Conservation (phyloP, 192 early-diverging fungal genomes). For the Coemansia sp. region DNA sequence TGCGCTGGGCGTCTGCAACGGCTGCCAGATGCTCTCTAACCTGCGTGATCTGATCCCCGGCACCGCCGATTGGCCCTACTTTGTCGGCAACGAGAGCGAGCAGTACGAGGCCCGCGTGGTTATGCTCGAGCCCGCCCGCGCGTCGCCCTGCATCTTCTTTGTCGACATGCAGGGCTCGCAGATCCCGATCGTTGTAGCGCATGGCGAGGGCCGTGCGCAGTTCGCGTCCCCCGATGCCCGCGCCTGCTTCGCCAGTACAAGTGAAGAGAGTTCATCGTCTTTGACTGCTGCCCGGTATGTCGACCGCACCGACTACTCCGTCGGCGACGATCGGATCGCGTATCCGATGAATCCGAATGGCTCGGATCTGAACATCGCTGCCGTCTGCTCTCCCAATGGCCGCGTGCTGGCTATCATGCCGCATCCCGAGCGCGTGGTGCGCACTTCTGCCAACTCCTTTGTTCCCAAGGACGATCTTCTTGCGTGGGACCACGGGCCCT, state of each 20-base stretch:
- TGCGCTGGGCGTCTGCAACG: constrained; percentile 96
- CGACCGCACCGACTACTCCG: constrained; percentile 62
- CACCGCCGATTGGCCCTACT: constrained; percentile 87
- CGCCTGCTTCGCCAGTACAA: constrained; percentile 49
- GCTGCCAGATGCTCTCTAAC: constrained; percentile 95
- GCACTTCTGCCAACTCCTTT: constrained; percentile 89
- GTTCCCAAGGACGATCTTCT: constrained; percentile 52
- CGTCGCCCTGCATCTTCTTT: constrained; percentile 72
- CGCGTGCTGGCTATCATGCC: constrained; percentile 96
- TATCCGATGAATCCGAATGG: constrained; percentile 99
- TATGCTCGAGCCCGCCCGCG: constrained; percentile 58
- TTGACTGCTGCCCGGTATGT: constrained; percentile 78
- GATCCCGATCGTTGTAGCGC: constrained; percentile 93
- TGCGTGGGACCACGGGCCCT: constrained; percentile 66
- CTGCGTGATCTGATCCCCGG: constrained; percentile 82
- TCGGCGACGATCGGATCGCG: constrained; percentile 69
- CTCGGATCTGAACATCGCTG: constrained; percentile 83
- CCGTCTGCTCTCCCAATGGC: constrained; percentile 79
- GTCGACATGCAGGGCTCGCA: constrained; percentile 86
- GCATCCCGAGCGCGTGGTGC: constrained; percentile 93
- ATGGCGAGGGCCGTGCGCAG: constrained; percentile 94
- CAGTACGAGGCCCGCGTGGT: constrained; percentile 94
- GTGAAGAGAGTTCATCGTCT: too few relatives aligned
- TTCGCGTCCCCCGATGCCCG: constrained; percentile 59
- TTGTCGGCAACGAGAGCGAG: constrained; percentile 89